A percentile compares a stretch with the other conserved stretches of the same genome.
phyloP scores from a whole-genome alignment of 2,329 filamentous ascomycete species.

The Xylaria multiplex region DNA sequence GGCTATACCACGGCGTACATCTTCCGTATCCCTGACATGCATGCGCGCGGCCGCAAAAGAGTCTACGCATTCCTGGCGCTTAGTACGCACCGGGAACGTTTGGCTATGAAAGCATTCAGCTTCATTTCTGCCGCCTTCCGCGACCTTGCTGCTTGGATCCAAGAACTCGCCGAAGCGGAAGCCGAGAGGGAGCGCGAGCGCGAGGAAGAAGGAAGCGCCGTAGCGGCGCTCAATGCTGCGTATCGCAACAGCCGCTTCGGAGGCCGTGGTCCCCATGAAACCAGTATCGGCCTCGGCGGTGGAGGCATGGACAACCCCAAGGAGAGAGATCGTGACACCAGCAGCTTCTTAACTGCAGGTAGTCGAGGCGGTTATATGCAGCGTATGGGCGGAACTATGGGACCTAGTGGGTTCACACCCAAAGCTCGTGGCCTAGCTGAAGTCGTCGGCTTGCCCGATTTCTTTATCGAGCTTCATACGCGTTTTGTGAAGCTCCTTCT shows the following conservation, averaged over 20 bases:
- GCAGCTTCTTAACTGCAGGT: conserved; percentile 67
- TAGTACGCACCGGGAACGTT: conserved; percentile 71
- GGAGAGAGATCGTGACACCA: conserved; percentile 54
- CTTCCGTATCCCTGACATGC: conserved; percentile 74
- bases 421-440: conserved; percentile 72
- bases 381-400: conserved; percentile 65
- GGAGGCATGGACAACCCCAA: conserved; percentile 44
- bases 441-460: conserved; percentile 72
- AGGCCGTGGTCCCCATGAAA: conserved; percentile 47
- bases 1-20: conserved; percentile 77
- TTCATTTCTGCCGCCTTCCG: conserved; percentile 70
- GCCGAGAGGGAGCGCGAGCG: conserved; percentile 65
- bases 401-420: conserved; percentile 64
- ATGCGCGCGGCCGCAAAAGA: conserved; percentile 74
- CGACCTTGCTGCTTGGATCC: conserved; percentile 73
- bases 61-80: conserved; percentile 75
- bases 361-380: conserved; percentile 64
- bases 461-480: conserved; percentile 73
- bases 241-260: conserved; percentile 55
- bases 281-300: conserved; percentile 45
- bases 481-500: conserved; percentile 71
- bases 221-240: conserved; percentile 55
- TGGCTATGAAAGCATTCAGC: conserved; percentile 73
- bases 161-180: conserved; percentile 70
- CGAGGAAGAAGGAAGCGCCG: conserved; percentile 51